Evolutionary conservation across 1,284 basidiomycete species (phyloP).

Genomic region (Peniophora sp.): DNA sequence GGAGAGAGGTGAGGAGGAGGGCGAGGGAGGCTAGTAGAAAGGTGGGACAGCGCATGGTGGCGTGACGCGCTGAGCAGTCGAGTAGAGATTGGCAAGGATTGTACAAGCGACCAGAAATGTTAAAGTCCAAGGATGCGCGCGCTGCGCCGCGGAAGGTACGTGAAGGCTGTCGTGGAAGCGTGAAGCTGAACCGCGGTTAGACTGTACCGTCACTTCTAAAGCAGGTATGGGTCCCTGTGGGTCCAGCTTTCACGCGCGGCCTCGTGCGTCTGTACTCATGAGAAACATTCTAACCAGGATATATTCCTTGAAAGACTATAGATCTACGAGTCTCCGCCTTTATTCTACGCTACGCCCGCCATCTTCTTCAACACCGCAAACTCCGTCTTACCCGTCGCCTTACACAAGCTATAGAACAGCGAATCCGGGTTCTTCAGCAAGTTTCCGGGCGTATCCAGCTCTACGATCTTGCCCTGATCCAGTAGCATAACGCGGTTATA

Average conservation of each 20-base stretch:
- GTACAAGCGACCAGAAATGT: no score
- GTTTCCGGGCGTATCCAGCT: slow-evolving; percentile 71
- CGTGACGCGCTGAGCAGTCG: neutral
- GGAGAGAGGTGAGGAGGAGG: slow-evolving; percentile 18
- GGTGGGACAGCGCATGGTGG: slow-evolving; percentile 5
- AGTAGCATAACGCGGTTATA: slow-evolving; percentile 72
- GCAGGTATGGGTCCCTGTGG: no score
- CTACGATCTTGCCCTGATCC: slow-evolving; percentile 79
- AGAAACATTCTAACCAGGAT: no score
- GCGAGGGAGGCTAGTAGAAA: slow-evolving; percentile 26
- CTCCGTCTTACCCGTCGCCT: slow-evolving; percentile 76
- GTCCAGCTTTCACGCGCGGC: no score
- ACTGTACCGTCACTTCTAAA: no score
- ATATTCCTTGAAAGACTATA: neutral
- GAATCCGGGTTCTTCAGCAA: slow-evolving; percentile 62
- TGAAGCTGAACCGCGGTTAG: no score
- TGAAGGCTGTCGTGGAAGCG: no score
- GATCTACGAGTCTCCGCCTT: neutral
- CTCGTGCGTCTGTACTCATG: no score
- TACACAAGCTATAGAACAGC: slow-evolving; percentile 73
- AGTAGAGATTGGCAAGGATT: no score
- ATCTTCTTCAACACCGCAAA: slow-evolving; percentile 67
- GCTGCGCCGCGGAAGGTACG: no score
- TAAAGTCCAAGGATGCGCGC: no score
- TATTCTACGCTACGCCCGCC: slow-evolving; percentile 33